Evolutionary conservation across 2,329 filamentous ascomycete species (phyloP), one percentile per base, ranked within the genome.

Genomic region (Shiraia bambusicola): DNA sequence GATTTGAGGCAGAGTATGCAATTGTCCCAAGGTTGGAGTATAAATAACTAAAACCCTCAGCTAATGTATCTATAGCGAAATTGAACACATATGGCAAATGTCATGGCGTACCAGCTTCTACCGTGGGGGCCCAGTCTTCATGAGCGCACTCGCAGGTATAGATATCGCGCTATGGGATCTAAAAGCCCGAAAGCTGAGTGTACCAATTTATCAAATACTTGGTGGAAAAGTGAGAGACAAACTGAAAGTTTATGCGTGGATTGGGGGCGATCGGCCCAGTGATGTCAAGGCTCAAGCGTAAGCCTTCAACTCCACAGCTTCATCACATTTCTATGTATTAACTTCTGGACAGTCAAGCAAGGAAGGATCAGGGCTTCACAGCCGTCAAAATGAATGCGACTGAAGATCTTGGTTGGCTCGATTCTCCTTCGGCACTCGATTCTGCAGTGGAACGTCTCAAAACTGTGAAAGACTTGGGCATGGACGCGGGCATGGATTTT

Each of bases 131-230:
- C 84, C 87, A 0, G 86, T 91, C 8, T 84, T 91, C 51, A 90
- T 91, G 86, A 87, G 82, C 52, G 87, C 87, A 0, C 69, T 91
- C 12, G 80, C 85, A 0, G 87, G 87, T 2, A 81, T 91, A 37
- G 87, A 91, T 58, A 91, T 91, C 63, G 86, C 86, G 0, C 70
- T 90, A 0, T 91, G 86, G 86, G 86, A 90, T 67, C 71, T 90
- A 14, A 89, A 90, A 72, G 80, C 80, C 12, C 72, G 80, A 33
- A 78, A 75, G 47, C 68, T 84, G 3, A 77, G 78, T 6, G 81
- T 89, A 0, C 86, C 87, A 0, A 78, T 91, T 34, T 83, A 88
- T 56, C 79, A 88, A 51, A 73, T 92, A 0, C 75, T 91, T 0
- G 87, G 87, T 3, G 87, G 87, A 3, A 88, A 87, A 44, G 78